Conservation (phyloP, 1,139 yeast genomes). For the Taphrina communis region DNA sequence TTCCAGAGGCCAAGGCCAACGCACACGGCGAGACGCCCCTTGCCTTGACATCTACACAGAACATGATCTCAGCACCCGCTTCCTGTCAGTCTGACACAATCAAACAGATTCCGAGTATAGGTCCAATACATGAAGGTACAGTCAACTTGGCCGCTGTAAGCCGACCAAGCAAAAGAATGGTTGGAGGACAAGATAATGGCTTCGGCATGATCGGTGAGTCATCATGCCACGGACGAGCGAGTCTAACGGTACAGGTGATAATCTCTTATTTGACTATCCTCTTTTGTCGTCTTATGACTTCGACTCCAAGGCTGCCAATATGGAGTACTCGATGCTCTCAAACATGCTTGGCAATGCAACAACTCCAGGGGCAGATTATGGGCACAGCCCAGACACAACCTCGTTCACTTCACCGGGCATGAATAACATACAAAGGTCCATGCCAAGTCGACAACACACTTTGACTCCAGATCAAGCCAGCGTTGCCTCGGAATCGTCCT, state of each 20-base stretch:
- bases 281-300: constrained; percentile 52
- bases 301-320: constrained; percentile 78
- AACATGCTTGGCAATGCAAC: constrained; percentile 60
- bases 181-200: constrained; percentile 11
- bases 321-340: constrained; percentile 79
- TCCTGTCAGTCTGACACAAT: background rate
- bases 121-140: constrained; percentile 1
- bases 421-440: constrained; percentile 5
- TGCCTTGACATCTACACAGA: background rate
- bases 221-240: background rate
- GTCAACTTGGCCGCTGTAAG: constrained; percentile 7
- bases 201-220: constrained; percentile 5
- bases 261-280: constrained; percentile 34
- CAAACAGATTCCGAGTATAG: background rate
- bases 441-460: constrained; percentile 17
- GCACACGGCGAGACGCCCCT: background rate
- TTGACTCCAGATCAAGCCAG: constrained; percentile 23
- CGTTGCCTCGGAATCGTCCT: constrained; percentile 10
- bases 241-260: constrained; percentile 18
- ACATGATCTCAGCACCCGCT: background rate
- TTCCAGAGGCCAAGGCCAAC: background rate
- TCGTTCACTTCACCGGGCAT: constrained; percentile 29
- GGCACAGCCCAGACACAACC: constrained; percentile 29
- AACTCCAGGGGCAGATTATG: constrained; percentile 37
- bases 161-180: constrained; percentile 2